Evolutionary conservation across 805 yeast species (phyloP).

Genomic region (Dipodascus albidus): DNA sequence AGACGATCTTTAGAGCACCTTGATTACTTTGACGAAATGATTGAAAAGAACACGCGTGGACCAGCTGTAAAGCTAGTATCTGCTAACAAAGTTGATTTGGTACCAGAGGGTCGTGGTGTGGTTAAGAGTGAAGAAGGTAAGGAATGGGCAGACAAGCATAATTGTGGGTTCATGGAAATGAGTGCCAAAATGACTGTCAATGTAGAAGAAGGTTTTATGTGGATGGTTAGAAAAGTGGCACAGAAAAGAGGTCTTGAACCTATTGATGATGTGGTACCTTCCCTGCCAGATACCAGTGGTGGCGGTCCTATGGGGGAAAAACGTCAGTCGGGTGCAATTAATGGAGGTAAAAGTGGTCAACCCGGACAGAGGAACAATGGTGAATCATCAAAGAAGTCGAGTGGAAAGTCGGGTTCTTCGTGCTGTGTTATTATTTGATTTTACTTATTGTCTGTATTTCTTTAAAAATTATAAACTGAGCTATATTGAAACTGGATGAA

Average conservation of each 20-base stretch:
- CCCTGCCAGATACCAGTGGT: not conserved
- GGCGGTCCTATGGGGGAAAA: too few species aligned
- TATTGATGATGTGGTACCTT: not conserved
- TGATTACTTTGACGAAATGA: conserved; percentile 24
- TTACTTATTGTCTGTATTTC: too few species aligned
- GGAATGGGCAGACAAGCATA: conserved; percentile 46
- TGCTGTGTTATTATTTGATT: too few species aligned
- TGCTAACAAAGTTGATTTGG: conserved; percentile 59
- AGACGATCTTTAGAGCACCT: conserved; percentile 20
- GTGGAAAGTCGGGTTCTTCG: not conserved
- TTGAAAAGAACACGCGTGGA: conserved; percentile 44
- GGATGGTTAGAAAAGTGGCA: conserved; percentile 46
- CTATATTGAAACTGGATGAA: too few species aligned
- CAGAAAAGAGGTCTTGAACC: not conserved
- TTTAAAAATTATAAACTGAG: not conserved
- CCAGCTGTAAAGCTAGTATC: conserved; percentile 59
- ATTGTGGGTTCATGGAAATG: conserved; percentile 73
- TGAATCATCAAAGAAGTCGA: too few species aligned
- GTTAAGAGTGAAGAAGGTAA: conserved; percentile 45
- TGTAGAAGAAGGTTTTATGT: conserved; percentile 66
- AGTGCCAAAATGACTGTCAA: conserved; percentile 79
- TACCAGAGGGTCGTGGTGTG: conserved; percentile 38
- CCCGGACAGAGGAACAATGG: too few species aligned
- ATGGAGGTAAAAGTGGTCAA: too few species aligned
- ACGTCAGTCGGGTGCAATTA: too few species aligned